These are phyloP conservation scores for Starmerella bombi DNA, from an alignment of 805 yeast genomes.

Conservation along the genomic window DNA sequence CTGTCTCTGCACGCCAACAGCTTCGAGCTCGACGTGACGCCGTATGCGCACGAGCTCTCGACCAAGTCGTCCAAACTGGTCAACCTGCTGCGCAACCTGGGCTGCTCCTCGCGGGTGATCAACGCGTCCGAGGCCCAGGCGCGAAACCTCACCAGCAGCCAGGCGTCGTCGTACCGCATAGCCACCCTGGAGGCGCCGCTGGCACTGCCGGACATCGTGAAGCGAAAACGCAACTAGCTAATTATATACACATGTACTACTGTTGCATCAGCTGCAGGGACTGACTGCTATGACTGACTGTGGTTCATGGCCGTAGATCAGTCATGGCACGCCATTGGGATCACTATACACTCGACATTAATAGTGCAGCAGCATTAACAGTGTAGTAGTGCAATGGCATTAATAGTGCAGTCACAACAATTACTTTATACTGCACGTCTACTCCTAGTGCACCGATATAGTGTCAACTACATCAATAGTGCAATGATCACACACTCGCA, in stretches of 20 bases:
- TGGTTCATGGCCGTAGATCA: no score
- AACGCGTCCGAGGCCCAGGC: conserved; percentile 32
- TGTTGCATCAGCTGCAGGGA: no score
- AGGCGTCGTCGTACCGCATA: conserved; percentile 48
- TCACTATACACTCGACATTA: no score
- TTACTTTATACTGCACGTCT: no score
- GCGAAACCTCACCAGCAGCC: conserved; percentile 26
- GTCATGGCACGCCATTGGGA: no score
- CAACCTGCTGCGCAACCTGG: conserved; percentile 62
- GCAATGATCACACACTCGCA: no score
- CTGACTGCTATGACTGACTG: no score
- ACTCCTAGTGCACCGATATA: no score
- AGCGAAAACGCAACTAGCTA: conserved; percentile 30
- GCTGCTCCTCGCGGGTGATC: conserved; percentile 63
- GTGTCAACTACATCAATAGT: no score
- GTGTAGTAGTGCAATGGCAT: no score
- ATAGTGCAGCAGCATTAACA: no score
- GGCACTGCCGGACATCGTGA: conserved; percentile 68
- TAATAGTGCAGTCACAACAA: no score
- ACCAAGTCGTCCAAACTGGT: conserved; percentile 62
- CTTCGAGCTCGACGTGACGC: conserved; percentile 60
- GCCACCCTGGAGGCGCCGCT: conserved; percentile 83
- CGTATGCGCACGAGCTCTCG: conserved; percentile 73
- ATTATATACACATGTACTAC: not conserved
- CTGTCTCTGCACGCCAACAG: conserved; percentile 62